phyloP scores from a whole-genome alignment of 73 alveolate genomes.

The Symbiodinium natans region DNA sequence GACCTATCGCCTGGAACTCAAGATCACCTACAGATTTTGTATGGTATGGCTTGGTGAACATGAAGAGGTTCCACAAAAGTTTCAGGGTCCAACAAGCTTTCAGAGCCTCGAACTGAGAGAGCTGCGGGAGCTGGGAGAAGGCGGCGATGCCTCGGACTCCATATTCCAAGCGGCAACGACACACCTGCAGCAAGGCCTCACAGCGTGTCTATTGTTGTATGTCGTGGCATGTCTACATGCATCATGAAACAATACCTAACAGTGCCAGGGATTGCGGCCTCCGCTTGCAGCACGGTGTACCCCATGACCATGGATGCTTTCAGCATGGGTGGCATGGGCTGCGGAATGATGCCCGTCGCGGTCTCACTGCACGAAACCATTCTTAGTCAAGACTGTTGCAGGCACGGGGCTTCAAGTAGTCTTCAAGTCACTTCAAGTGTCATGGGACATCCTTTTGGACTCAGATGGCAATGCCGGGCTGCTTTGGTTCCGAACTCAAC shows the following conservation, averaged over 20 bases:
- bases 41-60: too few relatives aligned
- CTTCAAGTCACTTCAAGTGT: not conserved
- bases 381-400: not conserved
- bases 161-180: constrained; percentile 45
- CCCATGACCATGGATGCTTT: constrained; percentile 88
- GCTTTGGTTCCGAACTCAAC: constrained; percentile 40
- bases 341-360: constrained; percentile 67
- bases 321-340: constrained; percentile 74
- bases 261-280: not conserved
- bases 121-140: too few relatives aligned
- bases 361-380: too few relatives aligned
- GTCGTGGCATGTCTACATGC: too few relatives aligned
- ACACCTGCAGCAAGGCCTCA: constrained; percentile 14
- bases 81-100: too few relatives aligned
- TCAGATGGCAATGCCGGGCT: constrained; percentile 78
- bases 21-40: too few relatives aligned
- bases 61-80: too few relatives aligned
- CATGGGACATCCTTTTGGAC: not conserved
- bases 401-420: not conserved
- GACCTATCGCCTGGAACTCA: not conserved
- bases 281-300: not conserved
- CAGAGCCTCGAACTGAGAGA: too few relatives aligned
- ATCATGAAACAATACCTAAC: too few relatives aligned
- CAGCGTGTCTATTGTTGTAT: too few relatives aligned
- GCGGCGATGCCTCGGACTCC: constrained; percentile 63